These are phyloP conservation scores for Larix sibirica DNA, from an alignment of 83 land plant genomes.

Conservation along the genomic window DNA sequence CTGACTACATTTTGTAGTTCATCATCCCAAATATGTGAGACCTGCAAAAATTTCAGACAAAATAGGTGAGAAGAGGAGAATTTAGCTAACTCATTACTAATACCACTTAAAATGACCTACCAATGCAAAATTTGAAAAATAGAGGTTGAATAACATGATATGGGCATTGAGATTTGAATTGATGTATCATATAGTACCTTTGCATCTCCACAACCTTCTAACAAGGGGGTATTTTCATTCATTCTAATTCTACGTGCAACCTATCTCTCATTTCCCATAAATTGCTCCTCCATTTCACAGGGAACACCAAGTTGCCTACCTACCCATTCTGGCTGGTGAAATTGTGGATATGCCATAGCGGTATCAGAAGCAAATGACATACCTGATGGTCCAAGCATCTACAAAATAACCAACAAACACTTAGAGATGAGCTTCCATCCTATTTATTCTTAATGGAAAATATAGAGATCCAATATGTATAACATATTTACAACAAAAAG, in stretches of 20 bases:
- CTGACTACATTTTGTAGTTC: constrained; percentile 11
- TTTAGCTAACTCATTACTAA: not conserved
- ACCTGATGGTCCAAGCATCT: constrained; percentile 12
- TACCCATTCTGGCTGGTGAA: too few relatives aligned
- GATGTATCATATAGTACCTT: too few relatives aligned
- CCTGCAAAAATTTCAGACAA: not conserved
- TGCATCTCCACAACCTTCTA: constrained; percentile 12
- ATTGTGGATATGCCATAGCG: too few relatives aligned
- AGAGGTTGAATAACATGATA: too few relatives aligned
- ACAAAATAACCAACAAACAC: too few relatives aligned
- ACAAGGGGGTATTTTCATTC: not conserved
- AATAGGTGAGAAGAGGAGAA: not conserved
- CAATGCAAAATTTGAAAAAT: too few relatives aligned
- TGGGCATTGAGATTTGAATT: too few relatives aligned
- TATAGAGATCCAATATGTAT: too few relatives aligned
- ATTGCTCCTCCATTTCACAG: constrained; percentile 6
- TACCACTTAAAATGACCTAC: not conserved
- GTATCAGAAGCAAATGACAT: constrained; percentile 9
- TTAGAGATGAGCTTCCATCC: too few relatives aligned
- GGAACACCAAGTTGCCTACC: not conserved
- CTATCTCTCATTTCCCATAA: too few relatives aligned
- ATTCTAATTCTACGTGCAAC: not conserved
- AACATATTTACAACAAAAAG: too few relatives aligned
- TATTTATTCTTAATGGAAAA: too few relatives aligned
- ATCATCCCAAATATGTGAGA: not conserved